A percentile compares a stretch with the other conserved stretches of the same genome.
phyloP scores from a whole-genome alignment of 352 stramenopile species.

The Peronospora destructor region DNA sequence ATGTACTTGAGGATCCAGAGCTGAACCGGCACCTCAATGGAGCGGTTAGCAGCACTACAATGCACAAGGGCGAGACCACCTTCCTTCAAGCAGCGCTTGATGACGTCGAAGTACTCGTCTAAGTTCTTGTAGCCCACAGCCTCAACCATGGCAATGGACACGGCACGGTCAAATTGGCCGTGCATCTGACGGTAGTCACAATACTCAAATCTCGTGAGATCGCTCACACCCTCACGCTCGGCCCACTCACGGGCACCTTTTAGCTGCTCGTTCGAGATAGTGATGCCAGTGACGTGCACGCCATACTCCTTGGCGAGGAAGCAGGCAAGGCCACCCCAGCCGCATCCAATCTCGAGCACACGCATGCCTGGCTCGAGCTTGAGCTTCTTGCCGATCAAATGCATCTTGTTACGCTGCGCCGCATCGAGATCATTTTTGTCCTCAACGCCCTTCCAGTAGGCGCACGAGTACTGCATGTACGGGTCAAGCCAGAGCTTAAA shows the following conservation, averaged over 20 bases:
- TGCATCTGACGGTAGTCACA: conserved; percentile 88
- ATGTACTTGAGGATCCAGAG: conserved; percentile 90
- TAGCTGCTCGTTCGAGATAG: conserved; percentile 87
- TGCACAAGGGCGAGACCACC: conserved; percentile 71
- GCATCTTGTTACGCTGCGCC: conserved; percentile 82
- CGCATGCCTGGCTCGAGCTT: conserved; percentile 78
- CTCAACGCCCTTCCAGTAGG: conserved; percentile 74
- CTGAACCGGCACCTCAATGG: conserved; percentile 75
- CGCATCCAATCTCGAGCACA: conserved; percentile 86
- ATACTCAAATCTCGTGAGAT: conserved; percentile 86
- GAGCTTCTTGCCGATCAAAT: conserved; percentile 82
- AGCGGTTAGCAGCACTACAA: conserved; percentile 78
- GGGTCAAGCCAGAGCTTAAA: conserved; percentile 86
- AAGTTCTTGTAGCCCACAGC: conserved; percentile 88
- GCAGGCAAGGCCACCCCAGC: conserved; percentile 84
- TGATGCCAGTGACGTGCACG: conserved; percentile 85
- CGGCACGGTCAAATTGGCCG: conserved; percentile 81
- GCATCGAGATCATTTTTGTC: conserved; percentile 72
- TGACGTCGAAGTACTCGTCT: conserved; percentile 77
- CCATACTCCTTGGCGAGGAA: conserved; percentile 85
- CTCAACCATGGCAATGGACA: conserved; percentile 87
- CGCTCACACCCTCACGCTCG: conserved; percentile 61
- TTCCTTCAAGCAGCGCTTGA: conserved; percentile 79
- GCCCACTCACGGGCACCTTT: conserved; percentile 81
- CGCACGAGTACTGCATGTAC: conserved; percentile 85